phyloP scores from a whole-genome alignment of 306 rosid genomes.

The Oemleria cerasiformis region DNA sequence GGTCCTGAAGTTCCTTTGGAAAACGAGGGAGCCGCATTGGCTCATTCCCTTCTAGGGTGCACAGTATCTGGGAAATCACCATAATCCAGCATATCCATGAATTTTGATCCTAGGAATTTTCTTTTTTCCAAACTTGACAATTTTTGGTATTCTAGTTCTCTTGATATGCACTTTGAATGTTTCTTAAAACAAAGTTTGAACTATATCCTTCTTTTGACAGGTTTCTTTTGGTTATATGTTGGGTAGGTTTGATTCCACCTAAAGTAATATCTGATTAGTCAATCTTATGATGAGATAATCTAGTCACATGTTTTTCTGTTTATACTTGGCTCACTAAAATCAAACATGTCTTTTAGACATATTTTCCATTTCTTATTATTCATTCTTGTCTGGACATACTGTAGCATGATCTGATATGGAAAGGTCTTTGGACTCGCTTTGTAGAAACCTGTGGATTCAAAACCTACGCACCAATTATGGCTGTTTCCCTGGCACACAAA shows the following conservation, averaged over 20 bases:
- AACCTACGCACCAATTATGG: not conserved
- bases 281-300: not conserved
- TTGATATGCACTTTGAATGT: not conserved
- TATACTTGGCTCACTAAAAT: not conserved
- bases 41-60: not conserved
- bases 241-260: constrained; percentile 1
- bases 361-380: not conserved
- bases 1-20: not conserved
- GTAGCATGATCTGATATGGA: not conserved
- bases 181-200: not conserved
- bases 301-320: not conserved
- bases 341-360: not conserved
- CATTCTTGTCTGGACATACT: not conserved
- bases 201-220: not conserved
- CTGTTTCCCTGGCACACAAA: not conserved
- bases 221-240: not conserved
- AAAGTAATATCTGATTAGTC: not conserved
- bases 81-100: not conserved
- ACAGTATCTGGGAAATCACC: not conserved
- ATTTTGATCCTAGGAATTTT: not conserved
- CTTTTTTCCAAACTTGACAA: not conserved
- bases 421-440: not conserved
- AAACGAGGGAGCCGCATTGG: not conserved
- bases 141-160: not conserved
- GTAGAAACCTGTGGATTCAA: not conserved